Evolutionary conservation across 495 filamentous ascomycete genomes (phyloP), one percentile per base, ranked within the genome.

Genomic region (Choiromyces venosus): DNA sequence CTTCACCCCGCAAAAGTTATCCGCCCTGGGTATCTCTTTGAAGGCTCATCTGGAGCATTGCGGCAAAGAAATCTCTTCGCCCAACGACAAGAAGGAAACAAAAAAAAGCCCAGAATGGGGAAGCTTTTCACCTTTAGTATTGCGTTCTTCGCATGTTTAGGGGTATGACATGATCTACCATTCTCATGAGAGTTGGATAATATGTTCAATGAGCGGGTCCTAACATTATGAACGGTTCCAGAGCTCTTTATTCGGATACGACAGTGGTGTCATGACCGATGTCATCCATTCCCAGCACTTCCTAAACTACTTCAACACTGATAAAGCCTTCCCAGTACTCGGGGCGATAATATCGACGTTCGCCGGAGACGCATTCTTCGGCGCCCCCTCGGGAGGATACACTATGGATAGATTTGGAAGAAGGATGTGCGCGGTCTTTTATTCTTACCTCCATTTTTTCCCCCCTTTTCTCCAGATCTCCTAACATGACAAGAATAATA

Each of bases 301-400:
- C 40, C 52, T 78, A 12, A 18, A 56, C 7, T 78, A 73, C 75
- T 78, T 78, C 52, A 16, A 78, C 46, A 78, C 76, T 40, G 74
- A 66, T 21, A 36, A 16, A 4, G 67, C 68, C 69, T 78, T 75
- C 25, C 75, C 76, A 18, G 74, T 78, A 38, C 46, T 78, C 29
- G 76, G 75, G 16, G 76, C 76, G 16, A 78, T 78, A 70, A 75
- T 78, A 36, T 78, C 75, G 52, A 78, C 75, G 4, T 78, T 78
- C 69, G 76, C 76, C 35, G 76, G 76, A 18, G 76, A 75, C 14
- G 75, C 83, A 83, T 79, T 64, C 76, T 76, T 78, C 61, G 73
- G 67, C 2, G 71, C 76, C 25, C 64, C 76, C 12, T 73, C 70
- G 68, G 76, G 73, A 37, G 77, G 73, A 16, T 75, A 74, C 37